Evolutionary conservation across 2,329 filamentous ascomycete species (phyloP).

Genomic region (Cyanodermella asteris): DNA sequence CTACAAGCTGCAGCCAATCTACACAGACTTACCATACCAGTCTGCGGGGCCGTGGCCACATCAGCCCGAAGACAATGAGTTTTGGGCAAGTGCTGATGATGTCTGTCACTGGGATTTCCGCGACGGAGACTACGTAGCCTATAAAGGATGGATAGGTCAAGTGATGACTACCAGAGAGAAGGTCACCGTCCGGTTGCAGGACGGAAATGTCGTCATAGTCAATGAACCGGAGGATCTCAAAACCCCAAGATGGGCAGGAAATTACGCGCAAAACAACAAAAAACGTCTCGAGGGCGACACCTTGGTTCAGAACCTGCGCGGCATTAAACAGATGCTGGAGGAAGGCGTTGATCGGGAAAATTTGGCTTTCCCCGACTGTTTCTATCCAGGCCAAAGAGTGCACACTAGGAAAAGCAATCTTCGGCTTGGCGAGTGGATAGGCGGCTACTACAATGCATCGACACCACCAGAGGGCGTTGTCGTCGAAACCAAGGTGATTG

Average conservation of each 20-base stretch:
- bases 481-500: conserved; percentile 24
- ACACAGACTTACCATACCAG: conserved; percentile 6
- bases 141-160: conserved; percentile 32
- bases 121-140: conserved; percentile 31
- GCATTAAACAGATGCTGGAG: no score
- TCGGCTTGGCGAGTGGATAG: conserved; percentile 29
- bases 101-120: no score
- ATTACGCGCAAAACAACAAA: no score
- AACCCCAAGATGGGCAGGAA: conserved; percentile 11
- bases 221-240: conserved; percentile 23
- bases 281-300: no score
- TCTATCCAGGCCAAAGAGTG: conserved; percentile 26
- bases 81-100: no score
- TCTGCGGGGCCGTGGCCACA: conserved; percentile 1
- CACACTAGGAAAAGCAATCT: conserved; percentile 30
- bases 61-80: no score
- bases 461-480: conserved; percentile 28
- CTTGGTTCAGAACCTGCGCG: no score
- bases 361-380: no score
- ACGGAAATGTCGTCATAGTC: conserved; percentile 32
- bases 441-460: conserved; percentile 28
- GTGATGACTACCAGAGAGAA: conserved; percentile 28
- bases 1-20: conserved; percentile 21
- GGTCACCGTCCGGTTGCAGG: conserved; percentile 27
- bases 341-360: no score